Conservation (phyloP, 257 asterid species). For the Fraxinus quadrangulata region DNA sequence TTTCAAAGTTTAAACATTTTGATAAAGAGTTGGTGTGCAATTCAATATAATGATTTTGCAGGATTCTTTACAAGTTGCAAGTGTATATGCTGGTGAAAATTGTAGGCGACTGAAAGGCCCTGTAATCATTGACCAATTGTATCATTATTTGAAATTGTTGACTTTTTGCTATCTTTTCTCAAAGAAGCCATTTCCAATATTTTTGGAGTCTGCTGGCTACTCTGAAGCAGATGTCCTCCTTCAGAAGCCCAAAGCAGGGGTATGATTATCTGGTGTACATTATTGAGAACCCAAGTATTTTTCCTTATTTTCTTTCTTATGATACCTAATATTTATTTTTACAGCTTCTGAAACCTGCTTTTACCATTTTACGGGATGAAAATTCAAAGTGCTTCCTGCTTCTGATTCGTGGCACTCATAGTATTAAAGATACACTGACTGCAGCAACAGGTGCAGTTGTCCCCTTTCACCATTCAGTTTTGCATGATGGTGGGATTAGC, state of each 20-base stretch:
- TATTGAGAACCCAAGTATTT: background rate
- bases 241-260: conserved; percentile 89
- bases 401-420: conserved; percentile 84
- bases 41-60: conserved; percentile 37
- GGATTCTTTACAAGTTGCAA: conserved; percentile 78
- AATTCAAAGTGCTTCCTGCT: conserved; percentile 73
- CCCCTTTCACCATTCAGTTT: conserved; percentile 86
- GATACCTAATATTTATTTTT: conserved; percentile 19
- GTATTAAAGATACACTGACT: conserved; percentile 81
- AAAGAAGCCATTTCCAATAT: conserved; percentile 77
- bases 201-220: conserved; percentile 66
- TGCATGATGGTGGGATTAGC: conserved; percentile 75
- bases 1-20: conserved; percentile 5
- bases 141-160: conserved; percentile 65
- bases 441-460: conserved; percentile 90
- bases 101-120: conserved; percentile 64
- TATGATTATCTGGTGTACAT: conserved; percentile 21
- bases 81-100: conserved; percentile 71
- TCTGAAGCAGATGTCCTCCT: conserved; percentile 66
- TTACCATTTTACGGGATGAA: conserved; percentile 68
- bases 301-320: conserved; percentile 21
- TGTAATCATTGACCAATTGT: conserved; percentile 54
- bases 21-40: conserved; percentile 6
- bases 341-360: conserved; percentile 89
- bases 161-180: conserved; percentile 75